Evolutionary conservation across 2,329 filamentous ascomycete species (phyloP).

Genomic region (Dactylonectria macrodidyma): DNA sequence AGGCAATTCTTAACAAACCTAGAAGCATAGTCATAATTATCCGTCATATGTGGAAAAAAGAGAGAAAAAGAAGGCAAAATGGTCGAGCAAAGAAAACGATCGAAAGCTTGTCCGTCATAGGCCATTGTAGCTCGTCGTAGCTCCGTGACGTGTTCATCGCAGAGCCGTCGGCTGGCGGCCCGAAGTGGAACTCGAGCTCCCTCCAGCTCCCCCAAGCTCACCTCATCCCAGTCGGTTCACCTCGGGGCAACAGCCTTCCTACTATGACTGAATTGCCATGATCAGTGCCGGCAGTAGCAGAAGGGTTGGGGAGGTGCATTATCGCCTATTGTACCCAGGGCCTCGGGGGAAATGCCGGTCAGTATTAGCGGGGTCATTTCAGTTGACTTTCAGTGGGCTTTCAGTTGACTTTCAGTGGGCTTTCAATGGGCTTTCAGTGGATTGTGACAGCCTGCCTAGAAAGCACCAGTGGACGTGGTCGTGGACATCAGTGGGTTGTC

Average conservation of each 20-base stretch:
- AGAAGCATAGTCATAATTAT: background rate
- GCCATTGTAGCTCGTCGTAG: slow-evolving; percentile 21
- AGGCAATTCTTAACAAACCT: slow-evolving; percentile 6
- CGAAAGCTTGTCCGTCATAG: slow-evolving; percentile 1
- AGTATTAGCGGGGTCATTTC: background rate
- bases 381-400: slow-evolving; percentile 34
- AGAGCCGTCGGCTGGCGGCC: slow-evolving; percentile 29
- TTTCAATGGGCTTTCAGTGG: slow-evolving; percentile 38
- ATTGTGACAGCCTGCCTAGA: slow-evolving; percentile 19
- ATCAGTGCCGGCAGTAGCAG: background rate
- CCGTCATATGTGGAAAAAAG: slow-evolving; percentile 14
- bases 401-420: slow-evolving; percentile 14
- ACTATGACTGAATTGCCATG: background rate
- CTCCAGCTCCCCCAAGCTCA: slow-evolving; percentile 17
- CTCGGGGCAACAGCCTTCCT: slow-evolving; percentile 1
- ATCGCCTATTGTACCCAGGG: slow-evolving; percentile 1
- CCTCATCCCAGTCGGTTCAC: slow-evolving; percentile 21
- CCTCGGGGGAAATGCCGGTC: background rate
- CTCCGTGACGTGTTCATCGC: slow-evolving; percentile 44
- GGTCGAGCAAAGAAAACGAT: slow-evolving; percentile 14
- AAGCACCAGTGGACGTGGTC: slow-evolving; percentile 31
- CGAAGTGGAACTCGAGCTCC: slow-evolving; percentile 23
- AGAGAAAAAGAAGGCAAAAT: slow-evolving; percentile 10
- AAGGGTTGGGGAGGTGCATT: slow-evolving; percentile 13
- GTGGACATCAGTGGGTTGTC: background rate